phyloP scores from a whole-genome alignment of 805 yeast species.

The Teunomyces cretensis region DNA sequence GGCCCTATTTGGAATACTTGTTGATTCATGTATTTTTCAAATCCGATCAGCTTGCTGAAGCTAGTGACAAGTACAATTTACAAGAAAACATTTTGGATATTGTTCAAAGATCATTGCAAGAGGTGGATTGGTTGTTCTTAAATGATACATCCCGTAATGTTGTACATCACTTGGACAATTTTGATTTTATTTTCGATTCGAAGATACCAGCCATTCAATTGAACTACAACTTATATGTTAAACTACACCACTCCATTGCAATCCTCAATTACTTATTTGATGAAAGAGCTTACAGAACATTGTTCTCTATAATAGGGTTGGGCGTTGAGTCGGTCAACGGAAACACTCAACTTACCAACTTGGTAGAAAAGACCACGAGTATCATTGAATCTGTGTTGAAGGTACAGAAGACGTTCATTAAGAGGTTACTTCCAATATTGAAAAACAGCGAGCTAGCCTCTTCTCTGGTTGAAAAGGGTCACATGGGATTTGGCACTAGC shows the following conservation, averaged over 20 bases:
- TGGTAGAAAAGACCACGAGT: constrained; percentile 40
- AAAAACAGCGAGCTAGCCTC: constrained; percentile 32
- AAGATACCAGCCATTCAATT: constrained; percentile 16
- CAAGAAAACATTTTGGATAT: constrained; percentile 56
- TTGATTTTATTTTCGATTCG: constrained; percentile 22
- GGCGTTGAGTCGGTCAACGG: constrained; percentile 61
- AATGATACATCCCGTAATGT: constrained; percentile 52
- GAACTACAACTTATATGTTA: constrained; percentile 38
- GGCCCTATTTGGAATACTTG: constrained; percentile 78
- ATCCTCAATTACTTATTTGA: constrained; percentile 62
- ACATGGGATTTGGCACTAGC: constrained; percentile 26
- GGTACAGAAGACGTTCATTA: constrained; percentile 60
- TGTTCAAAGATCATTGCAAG: constrained; percentile 38
- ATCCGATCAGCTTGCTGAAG: constrained; percentile 37
- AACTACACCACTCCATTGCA: constrained; percentile 69
- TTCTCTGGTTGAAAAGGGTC: constrained; percentile 4
- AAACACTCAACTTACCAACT: constrained; percentile 35
- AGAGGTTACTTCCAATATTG: constrained; percentile 51
- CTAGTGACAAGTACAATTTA: constrained; percentile 39
- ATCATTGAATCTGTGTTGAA: constrained; percentile 48
- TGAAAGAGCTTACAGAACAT: constrained; percentile 51
- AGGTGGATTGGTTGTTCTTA: constrained; percentile 45
- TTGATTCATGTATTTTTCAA: constrained; percentile 64
- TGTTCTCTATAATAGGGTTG: constrained; percentile 55
- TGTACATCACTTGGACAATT: constrained; percentile 22